A percentile compares a stretch with the other conserved stretches of the same genome.
Evolutionary conservation across 352 stramenopile species (phyloP).

Genomic region (Phytopythium sindhum): DNA sequence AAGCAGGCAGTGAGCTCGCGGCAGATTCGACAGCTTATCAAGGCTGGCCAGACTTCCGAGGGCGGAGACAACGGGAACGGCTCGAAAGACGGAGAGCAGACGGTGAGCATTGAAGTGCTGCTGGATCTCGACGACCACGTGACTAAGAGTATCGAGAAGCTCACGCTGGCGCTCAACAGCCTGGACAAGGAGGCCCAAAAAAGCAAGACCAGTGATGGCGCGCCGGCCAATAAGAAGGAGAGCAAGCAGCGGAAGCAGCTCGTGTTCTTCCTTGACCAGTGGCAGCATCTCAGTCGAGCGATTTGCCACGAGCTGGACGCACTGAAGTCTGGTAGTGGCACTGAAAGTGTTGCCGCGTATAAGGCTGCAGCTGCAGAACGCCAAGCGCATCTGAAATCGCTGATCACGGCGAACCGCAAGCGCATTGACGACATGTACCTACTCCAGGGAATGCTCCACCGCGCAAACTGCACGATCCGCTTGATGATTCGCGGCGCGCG

Average conservation of each 20-base stretch:
- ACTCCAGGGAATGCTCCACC: conserved; percentile 39
- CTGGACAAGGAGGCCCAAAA: conserved; percentile 26
- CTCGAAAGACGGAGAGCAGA: conserved; percentile 11
- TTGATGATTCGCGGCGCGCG: conserved; percentile 69
- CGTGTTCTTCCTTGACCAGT: conserved; percentile 41
- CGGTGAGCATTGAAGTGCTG: conserved; percentile 23
- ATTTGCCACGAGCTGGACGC: conserved; percentile 24
- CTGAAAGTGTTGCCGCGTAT: conserved; percentile 10
- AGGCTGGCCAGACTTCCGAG: conserved; percentile 3
- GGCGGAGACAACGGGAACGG: neutral
- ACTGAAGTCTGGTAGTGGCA: conserved; percentile 3
- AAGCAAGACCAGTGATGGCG: conserved; percentile 7
- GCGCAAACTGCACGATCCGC: conserved; percentile 48
- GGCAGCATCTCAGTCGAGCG: conserved; percentile 26
- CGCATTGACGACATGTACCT: conserved; percentile 50
- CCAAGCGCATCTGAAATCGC: conserved; percentile 26
- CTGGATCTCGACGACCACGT: conserved; percentile 39
- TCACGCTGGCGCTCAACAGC: conserved; percentile 31
- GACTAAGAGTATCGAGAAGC: conserved; percentile 47
- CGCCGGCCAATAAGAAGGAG: conserved; percentile 19
- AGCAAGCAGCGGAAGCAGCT: conserved; percentile 33
- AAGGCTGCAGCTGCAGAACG: conserved; percentile 6
- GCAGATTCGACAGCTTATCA: conserved; percentile 44
- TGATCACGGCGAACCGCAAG: conserved; percentile 32
- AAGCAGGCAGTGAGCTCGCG: conserved; percentile 26